Evolutionary conservation across 169 alveolate genomes (phyloP).

Genomic region (Cryptosporidium viatorum): DNA sequence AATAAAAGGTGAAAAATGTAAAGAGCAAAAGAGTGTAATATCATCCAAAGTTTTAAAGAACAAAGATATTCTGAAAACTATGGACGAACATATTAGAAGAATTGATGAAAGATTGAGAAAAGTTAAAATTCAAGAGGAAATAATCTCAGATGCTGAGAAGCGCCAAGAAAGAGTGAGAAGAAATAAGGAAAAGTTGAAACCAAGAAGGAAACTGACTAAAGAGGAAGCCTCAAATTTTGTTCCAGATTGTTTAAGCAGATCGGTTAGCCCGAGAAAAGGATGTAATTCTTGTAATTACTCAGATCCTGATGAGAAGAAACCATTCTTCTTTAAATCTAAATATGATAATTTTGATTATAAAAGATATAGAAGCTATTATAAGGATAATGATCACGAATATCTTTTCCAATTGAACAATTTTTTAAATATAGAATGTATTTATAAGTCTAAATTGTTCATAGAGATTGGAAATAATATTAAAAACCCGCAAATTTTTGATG

Average conservation of each 20-base stretch:
- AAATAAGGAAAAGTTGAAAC: not conserved
- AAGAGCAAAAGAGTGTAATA: not conserved
- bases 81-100: conserved; percentile 61
- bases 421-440: conserved; percentile 12
- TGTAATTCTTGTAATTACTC: conserved; percentile 27
- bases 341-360: conserved; percentile 19
- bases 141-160: conserved; percentile 36
- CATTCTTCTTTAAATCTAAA: conserved; percentile 38
- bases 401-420: conserved; percentile 27
- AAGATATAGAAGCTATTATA: conserved; percentile 53
- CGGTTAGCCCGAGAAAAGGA: conserved; percentile 70
- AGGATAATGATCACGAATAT: conserved; percentile 33
- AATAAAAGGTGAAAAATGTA: not conserved
- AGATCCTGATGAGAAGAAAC: conserved; percentile 14
- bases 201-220: not conserved
- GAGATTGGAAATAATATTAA: not conserved
- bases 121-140: conserved; percentile 56
- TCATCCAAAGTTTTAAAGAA: not conserved
- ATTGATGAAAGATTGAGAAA: conserved; percentile 46
- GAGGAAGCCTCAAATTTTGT: not conserved
- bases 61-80: conserved; percentile 16
- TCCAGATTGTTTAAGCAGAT: conserved; percentile 43
- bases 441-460: not conserved
- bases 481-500: not conserved
- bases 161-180: conserved; percentile 3